phyloP scores from a whole-genome alignment of 2,329 filamentous ascomycete species.

The Fusarium citri region DNA sequence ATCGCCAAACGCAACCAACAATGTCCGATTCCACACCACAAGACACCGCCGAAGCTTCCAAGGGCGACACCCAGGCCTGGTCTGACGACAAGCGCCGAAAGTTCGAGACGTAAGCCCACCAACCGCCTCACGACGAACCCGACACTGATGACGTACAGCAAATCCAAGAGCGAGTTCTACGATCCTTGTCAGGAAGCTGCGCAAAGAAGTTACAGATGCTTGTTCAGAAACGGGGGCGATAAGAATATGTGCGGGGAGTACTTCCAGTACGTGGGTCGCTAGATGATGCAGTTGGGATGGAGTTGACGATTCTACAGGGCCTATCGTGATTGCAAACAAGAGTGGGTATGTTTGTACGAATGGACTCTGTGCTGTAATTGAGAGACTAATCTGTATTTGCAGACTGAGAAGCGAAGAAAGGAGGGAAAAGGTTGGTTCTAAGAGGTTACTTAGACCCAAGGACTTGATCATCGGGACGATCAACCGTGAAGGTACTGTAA shows the following conservation, averaged over 20 bases:
- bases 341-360: conserved; percentile 73
- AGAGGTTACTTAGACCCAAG: background rate
- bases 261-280: conserved; percentile 77
- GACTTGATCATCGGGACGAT: background rate
- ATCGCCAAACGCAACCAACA: background rate
- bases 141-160: conserved; percentile 64
- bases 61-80: conserved; percentile 57
- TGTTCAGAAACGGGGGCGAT: conserved; percentile 89
- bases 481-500: conserved; percentile 15
- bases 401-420: conserved; percentile 52
- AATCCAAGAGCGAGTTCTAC: conserved; percentile 88
- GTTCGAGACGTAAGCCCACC: conserved; percentile 68
- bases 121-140: background rate
- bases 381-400: background rate
- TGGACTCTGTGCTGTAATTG: background rate
- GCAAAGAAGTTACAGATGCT: conserved; percentile 83
- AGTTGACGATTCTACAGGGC: conserved; percentile 67
- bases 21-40: conserved; percentile 41
- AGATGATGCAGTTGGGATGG: background rate
- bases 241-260: conserved; percentile 92
- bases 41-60: conserved; percentile 28
- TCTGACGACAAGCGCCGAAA: conserved; percentile 69
- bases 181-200: conserved; percentile 97
- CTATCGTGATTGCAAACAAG: conserved; percentile 94
- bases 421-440: conserved; percentile 46